Conservation (phyloP, 1,284 basidiomycete species). For the Cutaneotrichosporon cyanovorans region DNA sequence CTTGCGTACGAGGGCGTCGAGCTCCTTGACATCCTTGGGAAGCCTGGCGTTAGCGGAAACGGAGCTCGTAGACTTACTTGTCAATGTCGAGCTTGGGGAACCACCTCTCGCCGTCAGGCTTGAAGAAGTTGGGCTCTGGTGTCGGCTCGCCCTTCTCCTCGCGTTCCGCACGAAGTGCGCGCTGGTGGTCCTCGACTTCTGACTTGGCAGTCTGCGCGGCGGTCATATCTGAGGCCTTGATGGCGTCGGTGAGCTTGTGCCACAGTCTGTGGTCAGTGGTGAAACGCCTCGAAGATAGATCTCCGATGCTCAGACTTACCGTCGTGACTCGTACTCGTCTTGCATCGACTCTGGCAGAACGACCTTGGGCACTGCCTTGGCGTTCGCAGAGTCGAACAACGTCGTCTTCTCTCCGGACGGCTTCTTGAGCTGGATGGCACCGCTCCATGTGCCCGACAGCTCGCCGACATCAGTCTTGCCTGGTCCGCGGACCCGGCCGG, state of each 20-base stretch:
- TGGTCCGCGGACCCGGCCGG: slow-evolving; percentile 63
- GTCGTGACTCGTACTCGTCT: slow-evolving; percentile 79
- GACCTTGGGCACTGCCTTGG: slow-evolving; percentile 67
- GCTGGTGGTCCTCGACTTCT: slow-evolving; percentile 84
- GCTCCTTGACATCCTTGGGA: slow-evolving; percentile 60
- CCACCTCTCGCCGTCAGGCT: slow-evolving; percentile 63
- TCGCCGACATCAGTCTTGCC: slow-evolving; percentile 71
- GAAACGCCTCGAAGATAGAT: background rate
- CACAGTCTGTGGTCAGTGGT: slow-evolving; percentile 61
- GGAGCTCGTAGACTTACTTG: slow-evolving; percentile 49
- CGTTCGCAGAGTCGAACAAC: slow-evolving; percentile 77
- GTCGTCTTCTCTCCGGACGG: slow-evolving; percentile 62
- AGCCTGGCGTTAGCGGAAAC: slow-evolving; percentile 49
- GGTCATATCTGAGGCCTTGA: slow-evolving; percentile 82
- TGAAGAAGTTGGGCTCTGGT: slow-evolving; percentile 73
- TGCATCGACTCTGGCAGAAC: slow-evolving; percentile 80
- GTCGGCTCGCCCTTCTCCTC: slow-evolving; percentile 58
- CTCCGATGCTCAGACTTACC: slow-evolving; percentile 48
- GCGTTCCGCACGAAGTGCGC: slow-evolving; percentile 66
- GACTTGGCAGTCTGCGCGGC: slow-evolving; percentile 86
- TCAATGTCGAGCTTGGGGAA: slow-evolving; percentile 59
- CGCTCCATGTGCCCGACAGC: slow-evolving; percentile 83
- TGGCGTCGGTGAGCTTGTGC: slow-evolving; percentile 78
- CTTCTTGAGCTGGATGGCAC: slow-evolving; percentile 78
- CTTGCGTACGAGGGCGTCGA: slow-evolving; percentile 54